A percentile compares a stretch with the other conserved stretches of the same genome.
Evolutionary conservation across 306 rosid genomes (phyloP).

Genomic region (Argentina anserina): DNA sequence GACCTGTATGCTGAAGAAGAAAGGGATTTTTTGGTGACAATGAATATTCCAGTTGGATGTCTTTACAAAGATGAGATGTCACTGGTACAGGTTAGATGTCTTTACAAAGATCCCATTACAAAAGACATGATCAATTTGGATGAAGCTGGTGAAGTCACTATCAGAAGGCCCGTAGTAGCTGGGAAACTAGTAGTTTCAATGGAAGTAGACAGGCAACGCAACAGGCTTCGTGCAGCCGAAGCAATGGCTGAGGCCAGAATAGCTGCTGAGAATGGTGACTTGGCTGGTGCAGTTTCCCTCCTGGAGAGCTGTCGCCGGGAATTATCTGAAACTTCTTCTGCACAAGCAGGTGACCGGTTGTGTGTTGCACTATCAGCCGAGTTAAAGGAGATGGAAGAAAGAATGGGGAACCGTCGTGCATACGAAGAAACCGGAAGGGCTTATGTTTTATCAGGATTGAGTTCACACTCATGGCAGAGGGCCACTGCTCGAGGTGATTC

Average conservation of each 20-base stretch:
- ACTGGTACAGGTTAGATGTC: constrained; percentile 51
- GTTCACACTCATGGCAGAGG: constrained; percentile 92
- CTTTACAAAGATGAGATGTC: constrained; percentile 51
- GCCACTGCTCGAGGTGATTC: constrained; percentile 95
- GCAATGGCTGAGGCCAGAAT: constrained; percentile 78
- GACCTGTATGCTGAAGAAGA: constrained; percentile 93
- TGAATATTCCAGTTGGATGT: constrained; percentile 69
- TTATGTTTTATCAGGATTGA: constrained; percentile 78
- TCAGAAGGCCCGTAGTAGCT: constrained; percentile 59
- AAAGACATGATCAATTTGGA: constrained; percentile 53
- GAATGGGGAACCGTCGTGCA: constrained; percentile 71
- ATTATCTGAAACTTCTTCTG: constrained; percentile 60
- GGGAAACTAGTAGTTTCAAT: constrained; percentile 44
- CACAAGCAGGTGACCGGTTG: constrained; percentile 54
- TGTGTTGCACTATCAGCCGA: constrained; percentile 65
- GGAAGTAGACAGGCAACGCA: constrained; percentile 84
- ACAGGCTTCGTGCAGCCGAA: constrained; percentile 61
- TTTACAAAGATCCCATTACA: constrained; percentile 59
- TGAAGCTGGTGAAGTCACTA: constrained; percentile 52
- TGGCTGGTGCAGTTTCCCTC: constrained; percentile 63
- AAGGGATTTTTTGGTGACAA: constrained; percentile 70
- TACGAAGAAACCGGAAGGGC: constrained; percentile 92
- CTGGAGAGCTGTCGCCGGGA: constrained; percentile 49
- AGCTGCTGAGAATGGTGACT: constrained; percentile 66
- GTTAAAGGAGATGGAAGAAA: constrained; percentile 87